Conservation (phyloP, 2,329 filamentous ascomycete species). For the Xylaria hypoxylon region DNA sequence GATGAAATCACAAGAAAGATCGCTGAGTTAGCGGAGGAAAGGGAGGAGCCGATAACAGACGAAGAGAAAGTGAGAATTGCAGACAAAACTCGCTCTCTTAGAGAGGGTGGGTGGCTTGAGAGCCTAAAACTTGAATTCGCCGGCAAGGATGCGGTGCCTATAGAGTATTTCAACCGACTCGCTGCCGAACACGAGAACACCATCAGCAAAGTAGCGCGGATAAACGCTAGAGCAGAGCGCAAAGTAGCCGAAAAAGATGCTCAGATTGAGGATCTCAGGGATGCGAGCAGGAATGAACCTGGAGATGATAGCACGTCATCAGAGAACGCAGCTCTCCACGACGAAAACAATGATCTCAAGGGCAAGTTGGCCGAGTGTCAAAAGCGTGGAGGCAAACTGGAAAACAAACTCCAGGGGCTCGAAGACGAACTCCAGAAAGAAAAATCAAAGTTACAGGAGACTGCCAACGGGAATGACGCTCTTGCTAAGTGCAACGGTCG, state of each 20-base stretch:
- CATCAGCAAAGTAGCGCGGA: constrained; percentile 34
- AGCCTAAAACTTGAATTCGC: constrained; percentile 34
- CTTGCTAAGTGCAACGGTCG: constrained; percentile 11
- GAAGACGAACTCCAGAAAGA: constrained; percentile 1
- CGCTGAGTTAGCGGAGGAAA: constrained; percentile 25
- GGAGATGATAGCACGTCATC: not conserved
- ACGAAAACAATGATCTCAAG: constrained; percentile 8
- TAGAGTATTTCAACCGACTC: constrained; percentile 45
- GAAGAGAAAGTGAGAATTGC: constrained; percentile 38
- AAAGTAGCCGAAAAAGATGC: constrained; percentile 15
- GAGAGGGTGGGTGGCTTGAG: constrained; percentile 41
- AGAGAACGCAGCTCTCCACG: not conserved
- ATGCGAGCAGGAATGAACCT: not conserved
- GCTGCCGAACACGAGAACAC: constrained; percentile 40
- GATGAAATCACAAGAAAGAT: constrained; percentile 36
- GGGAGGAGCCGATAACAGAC: constrained; percentile 3
- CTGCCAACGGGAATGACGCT: not conserved
- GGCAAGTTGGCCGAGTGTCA: not conserved
- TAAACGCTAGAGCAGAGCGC: constrained; percentile 1
- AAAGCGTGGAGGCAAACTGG: not conserved
- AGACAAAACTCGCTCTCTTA: constrained; percentile 23
- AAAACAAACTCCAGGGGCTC: constrained; percentile 9
- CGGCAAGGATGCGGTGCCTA: constrained; percentile 37
- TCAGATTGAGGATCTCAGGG: constrained; percentile 7
- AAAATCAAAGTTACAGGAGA: not conserved